Conservation (phyloP, 225 moss, liverwort and hornwort genomes). For the Physcomitrellopsis africana region DNA sequence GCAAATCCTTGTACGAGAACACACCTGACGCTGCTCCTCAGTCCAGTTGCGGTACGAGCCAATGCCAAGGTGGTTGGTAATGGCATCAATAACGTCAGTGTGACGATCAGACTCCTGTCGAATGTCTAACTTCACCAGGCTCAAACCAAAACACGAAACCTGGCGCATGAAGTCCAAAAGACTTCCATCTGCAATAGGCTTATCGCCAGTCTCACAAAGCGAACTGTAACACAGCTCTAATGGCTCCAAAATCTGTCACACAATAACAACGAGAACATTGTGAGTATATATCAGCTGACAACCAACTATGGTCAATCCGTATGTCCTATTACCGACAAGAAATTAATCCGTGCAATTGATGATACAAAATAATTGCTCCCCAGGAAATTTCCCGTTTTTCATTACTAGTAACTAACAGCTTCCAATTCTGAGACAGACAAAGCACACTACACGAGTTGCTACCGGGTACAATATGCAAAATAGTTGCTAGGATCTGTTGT, state of each 20-base stretch:
- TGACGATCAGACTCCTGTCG: slow-evolving; percentile 97
- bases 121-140: slow-evolving; percentile 88
- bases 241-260: slow-evolving; percentile 85
- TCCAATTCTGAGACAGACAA: not conserved
- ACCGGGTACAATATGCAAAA: slow-evolving; percentile 4
- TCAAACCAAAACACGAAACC: slow-evolving; percentile 91
- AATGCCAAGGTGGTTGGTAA: slow-evolving; percentile 83
- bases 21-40: slow-evolving; percentile 78
- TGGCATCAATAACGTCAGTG: slow-evolving; percentile 89
- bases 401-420: no score
- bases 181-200: slow-evolving; percentile 91
- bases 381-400: no score
- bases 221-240: slow-evolving; percentile 88
- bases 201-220: slow-evolving; percentile 85
- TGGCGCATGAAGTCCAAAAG: slow-evolving; percentile 98
- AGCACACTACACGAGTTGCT: not conserved
- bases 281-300: slow-evolving; percentile 1
- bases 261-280: not conserved
- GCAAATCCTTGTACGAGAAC: slow-evolving; percentile 16
- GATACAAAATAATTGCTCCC: no score
- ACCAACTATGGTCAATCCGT: not conserved
- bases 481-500: slow-evolving; percentile 6
- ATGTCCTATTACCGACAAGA: not conserved
- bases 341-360: no score
- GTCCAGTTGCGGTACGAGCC: slow-evolving; percentile 90